Conservation (phyloP, 2,329 filamentous ascomycete genomes). For the Fusarium sp. region DNA sequence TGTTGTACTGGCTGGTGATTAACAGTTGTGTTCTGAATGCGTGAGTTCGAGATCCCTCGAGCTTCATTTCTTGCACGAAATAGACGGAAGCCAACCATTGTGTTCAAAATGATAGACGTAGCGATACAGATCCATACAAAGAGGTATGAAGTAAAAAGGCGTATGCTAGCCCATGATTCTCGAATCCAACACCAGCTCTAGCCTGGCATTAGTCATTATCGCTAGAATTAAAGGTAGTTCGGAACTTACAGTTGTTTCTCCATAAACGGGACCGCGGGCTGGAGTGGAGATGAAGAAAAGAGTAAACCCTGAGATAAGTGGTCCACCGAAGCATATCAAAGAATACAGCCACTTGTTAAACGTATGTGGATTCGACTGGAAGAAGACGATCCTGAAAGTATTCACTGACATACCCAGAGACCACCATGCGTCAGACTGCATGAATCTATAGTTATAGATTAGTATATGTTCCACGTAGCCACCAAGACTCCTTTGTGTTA, state of each 20-base stretch:
- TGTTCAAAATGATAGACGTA: neutral
- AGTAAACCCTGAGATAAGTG: neutral
- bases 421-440: slow-evolving; percentile 15
- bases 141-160: slow-evolving; percentile 2
- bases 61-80: neutral
- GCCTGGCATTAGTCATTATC: neutral
- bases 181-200: slow-evolving; percentile 1
- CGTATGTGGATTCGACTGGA: neutral
- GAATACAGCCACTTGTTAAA: slow-evolving; percentile 3
- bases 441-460: neutral
- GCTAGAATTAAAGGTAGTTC: accelerated
- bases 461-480: neutral
- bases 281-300: neutral
- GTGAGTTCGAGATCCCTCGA: neutral
- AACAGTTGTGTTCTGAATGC: neutral
- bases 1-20: neutral
- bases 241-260: neutral
- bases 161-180: slow-evolving; percentile 3
- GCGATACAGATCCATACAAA: slow-evolving; percentile 7
- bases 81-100: neutral
- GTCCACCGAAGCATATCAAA: neutral
- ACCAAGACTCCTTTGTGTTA: neutral
- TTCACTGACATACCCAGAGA: slow-evolving; percentile 6
- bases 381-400: slow-evolving; percentile 1
- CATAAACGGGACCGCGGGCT: neutral